Percentiles rank a stretch among this genome's conserved stretches.
Evolutionary conservation across 202 grass and related monocot genomes (phyloP).

Genomic region (Setaria viridis): DNA sequence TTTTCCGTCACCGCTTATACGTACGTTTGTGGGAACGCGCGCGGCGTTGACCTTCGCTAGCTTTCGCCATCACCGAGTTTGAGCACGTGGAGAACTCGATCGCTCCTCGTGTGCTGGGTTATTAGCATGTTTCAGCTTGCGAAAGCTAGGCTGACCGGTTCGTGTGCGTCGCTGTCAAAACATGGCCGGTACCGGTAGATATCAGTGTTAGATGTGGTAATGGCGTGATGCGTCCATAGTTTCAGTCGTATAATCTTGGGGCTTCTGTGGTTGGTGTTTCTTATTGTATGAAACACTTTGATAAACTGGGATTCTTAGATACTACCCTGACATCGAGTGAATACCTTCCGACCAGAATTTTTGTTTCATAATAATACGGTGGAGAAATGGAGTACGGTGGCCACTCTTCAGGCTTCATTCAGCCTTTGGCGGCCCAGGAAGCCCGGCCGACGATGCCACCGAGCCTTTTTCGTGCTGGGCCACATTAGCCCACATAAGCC

Average conservation of each 20-base stretch:
- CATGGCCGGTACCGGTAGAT: conserved; percentile 17
- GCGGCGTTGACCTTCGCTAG: conserved; percentile 34
- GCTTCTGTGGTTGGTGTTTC: neutral
- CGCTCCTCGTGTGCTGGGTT: conserved; percentile 13
- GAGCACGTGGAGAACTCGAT: conserved; percentile 43
- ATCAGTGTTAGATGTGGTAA: neutral
- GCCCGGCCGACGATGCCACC: no score
- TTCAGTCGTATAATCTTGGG: neutral
- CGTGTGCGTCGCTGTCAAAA: conserved; percentile 5
- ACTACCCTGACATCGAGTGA: no score
- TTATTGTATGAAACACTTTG: neutral
- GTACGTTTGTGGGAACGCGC: conserved; percentile 30
- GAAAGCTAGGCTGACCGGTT: conserved; percentile 30
- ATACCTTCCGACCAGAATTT: no score
- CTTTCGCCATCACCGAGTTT: conserved; percentile 35
- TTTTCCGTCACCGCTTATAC: neutral
- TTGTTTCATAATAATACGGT: no score
- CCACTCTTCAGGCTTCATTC: no score
- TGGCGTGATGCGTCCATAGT: neutral
- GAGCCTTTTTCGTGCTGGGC: no score
- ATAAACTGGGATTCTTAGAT: neutral
- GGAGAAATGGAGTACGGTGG: no score
- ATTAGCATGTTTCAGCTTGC: neutral
- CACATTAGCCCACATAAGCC: no score
- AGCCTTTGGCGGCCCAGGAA: no score